Evolutionary conservation across 495 filamentous ascomycete genomes (phyloP).

Genomic region (Aspergillus carlsbadensis): DNA sequence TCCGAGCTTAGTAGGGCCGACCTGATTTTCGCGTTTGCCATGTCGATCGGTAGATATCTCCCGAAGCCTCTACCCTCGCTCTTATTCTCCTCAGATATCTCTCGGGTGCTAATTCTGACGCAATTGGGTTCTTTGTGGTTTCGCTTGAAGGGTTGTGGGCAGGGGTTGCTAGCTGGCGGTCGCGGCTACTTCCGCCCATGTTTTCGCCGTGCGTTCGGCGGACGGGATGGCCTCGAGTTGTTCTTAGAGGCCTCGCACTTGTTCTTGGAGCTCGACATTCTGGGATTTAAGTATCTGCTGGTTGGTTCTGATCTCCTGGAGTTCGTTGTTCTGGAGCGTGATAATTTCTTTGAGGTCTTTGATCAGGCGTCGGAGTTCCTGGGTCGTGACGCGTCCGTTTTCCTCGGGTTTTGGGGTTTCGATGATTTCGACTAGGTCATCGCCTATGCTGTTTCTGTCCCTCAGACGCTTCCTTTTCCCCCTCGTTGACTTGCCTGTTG

Average conservation of each 20-base stretch:
- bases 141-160: background rate
- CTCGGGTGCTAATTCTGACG: conserved; percentile 12
- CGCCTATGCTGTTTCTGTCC: background rate
- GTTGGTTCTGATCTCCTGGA: conserved; percentile 13
- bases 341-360: conserved; percentile 11
- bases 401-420: too few species aligned
- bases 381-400: conserved; percentile 9
- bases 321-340: conserved; percentile 1
- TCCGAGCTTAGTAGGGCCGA: conserved; percentile 15
- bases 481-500: background rate
- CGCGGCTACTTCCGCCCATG: background rate
- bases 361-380: conserved; percentile 2
- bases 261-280: conserved; percentile 9
- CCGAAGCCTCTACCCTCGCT: conserved; percentile 7
- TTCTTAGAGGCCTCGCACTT: conserved; percentile 3
- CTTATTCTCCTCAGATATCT: background rate
- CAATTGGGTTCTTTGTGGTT: conserved; percentile 13
- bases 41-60: conserved; percentile 15
- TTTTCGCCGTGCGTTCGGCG: background rate
- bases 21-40: conserved; percentile 18
- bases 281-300: conserved; percentile 8
- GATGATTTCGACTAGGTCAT: too few species aligned
- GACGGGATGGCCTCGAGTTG: background rate
- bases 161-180: background rate
- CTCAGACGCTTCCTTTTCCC: background rate